Percentiles rank a stretch among this genome's conserved stretches.
Conservation (phyloP, 257 asterid species). For the Nicotiana noctiflora region DNA sequence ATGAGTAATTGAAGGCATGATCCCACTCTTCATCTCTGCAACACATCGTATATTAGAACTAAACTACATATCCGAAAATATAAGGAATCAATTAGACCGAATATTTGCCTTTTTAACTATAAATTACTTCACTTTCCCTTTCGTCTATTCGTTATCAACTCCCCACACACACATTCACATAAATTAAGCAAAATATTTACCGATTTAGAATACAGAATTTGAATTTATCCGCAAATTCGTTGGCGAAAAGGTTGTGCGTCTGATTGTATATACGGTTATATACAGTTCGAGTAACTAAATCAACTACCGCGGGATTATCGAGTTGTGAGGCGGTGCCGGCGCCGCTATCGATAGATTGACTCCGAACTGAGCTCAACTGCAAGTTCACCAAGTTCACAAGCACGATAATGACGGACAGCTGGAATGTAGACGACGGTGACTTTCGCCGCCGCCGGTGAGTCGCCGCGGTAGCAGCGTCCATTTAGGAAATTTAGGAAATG, state of each 20-base stretch:
- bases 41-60: not conserved
- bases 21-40: conserved; percentile 18
- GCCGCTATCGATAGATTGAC: conserved; percentile 5
- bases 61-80: not conserved
- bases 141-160: not conserved
- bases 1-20: conserved; percentile 11
- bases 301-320: conserved; percentile 14
- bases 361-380: not conserved
- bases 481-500: not conserved
- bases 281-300: conserved; percentile 10
- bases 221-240: conserved; percentile 1
- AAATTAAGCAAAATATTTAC: not conserved
- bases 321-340: conserved; percentile 2
- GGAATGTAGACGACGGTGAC: not conserved
- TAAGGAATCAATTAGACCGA: not conserved
- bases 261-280: conserved; percentile 8
- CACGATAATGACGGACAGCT: not conserved
- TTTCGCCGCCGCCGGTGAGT: not conserved
- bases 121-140: not conserved
- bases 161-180: not conserved
- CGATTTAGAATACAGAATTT: conserved; percentile 10
- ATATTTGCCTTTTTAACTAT: not conserved
- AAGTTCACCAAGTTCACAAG: not conserved
- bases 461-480: not conserved
- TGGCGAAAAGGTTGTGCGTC: conserved; percentile 6